Evolutionary conservation across 495 filamentous ascomycete species (phyloP).

Genomic region (Xylaria nigripes): DNA sequence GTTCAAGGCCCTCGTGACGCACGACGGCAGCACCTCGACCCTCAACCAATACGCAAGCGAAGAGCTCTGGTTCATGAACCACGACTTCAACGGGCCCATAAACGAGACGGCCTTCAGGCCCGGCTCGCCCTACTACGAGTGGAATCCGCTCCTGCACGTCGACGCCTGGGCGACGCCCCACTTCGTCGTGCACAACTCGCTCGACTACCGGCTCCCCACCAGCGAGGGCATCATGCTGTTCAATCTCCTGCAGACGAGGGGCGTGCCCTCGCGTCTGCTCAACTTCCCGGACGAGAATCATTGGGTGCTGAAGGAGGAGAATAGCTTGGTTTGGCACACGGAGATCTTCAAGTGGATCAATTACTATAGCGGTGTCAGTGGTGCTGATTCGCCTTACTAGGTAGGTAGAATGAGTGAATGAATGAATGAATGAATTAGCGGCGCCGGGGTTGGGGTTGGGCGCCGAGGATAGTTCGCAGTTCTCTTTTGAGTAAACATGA

Average conservation of each 20-base stretch:
- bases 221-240: slow-evolving; percentile 64
- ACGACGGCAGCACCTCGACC: slow-evolving; percentile 65
- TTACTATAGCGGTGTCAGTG: slow-evolving; percentile 47
- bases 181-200: slow-evolving; percentile 61
- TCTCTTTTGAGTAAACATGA: no score
- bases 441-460: background rate
- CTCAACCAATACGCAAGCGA: slow-evolving; percentile 55
- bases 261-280: slow-evolving; percentile 53
- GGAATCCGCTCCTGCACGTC: slow-evolving; percentile 57
- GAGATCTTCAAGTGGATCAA: slow-evolving; percentile 72
- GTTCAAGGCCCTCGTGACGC: slow-evolving; percentile 68
- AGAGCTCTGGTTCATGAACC: slow-evolving; percentile 58
- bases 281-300: slow-evolving; percentile 54
- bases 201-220: slow-evolving; percentile 66
- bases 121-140: slow-evolving; percentile 55
- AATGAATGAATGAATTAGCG: background rate
- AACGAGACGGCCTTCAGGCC: slow-evolving; percentile 51
- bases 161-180: slow-evolving; percentile 64
- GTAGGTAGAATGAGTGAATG: no score
- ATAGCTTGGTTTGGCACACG: slow-evolving; percentile 64
- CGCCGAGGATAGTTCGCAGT: no score
- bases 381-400: slow-evolving; percentile 24
- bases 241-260: slow-evolving; percentile 58
- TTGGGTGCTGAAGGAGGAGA: slow-evolving; percentile 71
- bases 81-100: slow-evolving; percentile 33